phyloP scores from a whole-genome alignment of 257 asterid genomes.

The Plectranthus barbatus region DNA sequence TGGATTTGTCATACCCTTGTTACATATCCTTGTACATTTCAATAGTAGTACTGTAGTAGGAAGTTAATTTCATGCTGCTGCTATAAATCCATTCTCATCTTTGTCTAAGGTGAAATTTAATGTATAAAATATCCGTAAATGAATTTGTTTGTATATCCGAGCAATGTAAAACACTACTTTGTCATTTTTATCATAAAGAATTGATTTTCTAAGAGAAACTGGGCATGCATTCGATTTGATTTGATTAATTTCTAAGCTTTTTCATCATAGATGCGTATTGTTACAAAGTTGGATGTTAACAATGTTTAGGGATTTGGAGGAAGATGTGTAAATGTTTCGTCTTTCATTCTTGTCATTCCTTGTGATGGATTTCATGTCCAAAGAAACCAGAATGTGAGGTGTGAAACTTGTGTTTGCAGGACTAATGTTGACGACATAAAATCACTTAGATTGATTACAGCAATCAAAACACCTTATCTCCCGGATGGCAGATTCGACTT shows the following conservation, averaged over 20 bases:
- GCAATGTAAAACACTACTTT: too few relatives aligned
- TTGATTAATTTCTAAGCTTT: too few relatives aligned
- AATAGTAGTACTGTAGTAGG: neutral
- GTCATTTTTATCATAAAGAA: too few relatives aligned
- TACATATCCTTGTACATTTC: neutral
- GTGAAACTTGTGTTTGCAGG: conserved; percentile 38
- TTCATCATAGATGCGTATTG: neutral
- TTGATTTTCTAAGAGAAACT: too few relatives aligned
- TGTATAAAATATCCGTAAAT: too few relatives aligned
- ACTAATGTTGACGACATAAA: conserved; percentile 73
- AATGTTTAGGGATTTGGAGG: too few relatives aligned
- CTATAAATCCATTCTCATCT: neutral
- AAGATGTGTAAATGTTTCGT: neutral
- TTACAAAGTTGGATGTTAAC: neutral
- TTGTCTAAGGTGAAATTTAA: too few relatives aligned
- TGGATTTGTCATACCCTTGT: too few relatives aligned
- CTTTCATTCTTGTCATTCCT: neutral
- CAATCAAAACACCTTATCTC: conserved; percentile 88
- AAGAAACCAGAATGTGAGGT: too few relatives aligned
- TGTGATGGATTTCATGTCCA: neutral
- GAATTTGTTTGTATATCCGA: too few relatives aligned
- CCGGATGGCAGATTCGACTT: conserved; percentile 95
- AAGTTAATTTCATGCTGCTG: neutral
- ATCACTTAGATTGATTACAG: conserved; percentile 70
- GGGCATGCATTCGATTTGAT: too few relatives aligned